phyloP scores from a whole-genome alignment of 495 filamentous ascomycete genomes.

The Melanomma pulvis-pyrius region DNA sequence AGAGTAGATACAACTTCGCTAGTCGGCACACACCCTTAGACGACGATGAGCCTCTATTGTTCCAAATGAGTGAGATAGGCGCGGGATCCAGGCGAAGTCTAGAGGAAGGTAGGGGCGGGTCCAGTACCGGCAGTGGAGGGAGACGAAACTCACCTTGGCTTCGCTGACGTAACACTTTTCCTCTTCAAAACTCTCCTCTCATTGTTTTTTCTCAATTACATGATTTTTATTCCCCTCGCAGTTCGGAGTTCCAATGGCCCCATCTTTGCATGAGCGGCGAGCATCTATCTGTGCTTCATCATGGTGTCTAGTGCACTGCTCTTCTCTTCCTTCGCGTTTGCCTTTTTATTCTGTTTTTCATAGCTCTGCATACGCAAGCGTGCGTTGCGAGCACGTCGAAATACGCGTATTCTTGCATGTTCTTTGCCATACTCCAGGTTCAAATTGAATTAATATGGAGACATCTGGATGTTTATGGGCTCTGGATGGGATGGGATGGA shows the following conservation, averaged over 20 bases:
- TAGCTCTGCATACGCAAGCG: background rate
- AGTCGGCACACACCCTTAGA: conserved; percentile 38
- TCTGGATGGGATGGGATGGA: background rate
- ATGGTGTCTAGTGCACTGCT: background rate
- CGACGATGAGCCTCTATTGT: conserved; percentile 82
- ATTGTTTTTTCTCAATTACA: background rate
- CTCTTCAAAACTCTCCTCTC: background rate
- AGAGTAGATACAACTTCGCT: conserved; percentile 48
- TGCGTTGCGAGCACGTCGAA: background rate
- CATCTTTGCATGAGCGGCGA: conserved; percentile 5
- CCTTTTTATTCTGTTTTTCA: background rate
- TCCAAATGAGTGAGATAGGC: conserved; percentile 85
- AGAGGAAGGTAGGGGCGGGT: conserved; percentile 58
- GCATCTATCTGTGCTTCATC: conserved; percentile 1
- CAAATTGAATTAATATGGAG: background rate
- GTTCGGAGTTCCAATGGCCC: background rate
- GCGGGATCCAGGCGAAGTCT: conserved; percentile 67
- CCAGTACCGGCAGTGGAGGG: conserved; percentile 32
- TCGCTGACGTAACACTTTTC: background rate
- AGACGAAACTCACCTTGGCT: conserved; percentile 26
- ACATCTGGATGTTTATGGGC: background rate
- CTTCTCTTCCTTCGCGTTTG: background rate
- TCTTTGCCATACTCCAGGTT: background rate
- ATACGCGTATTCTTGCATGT: background rate
- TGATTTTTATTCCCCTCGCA: background rate